Evolutionary conservation across 495 filamentous ascomycete genomes (phyloP).

Genomic region (Neurospora sp.): DNA sequence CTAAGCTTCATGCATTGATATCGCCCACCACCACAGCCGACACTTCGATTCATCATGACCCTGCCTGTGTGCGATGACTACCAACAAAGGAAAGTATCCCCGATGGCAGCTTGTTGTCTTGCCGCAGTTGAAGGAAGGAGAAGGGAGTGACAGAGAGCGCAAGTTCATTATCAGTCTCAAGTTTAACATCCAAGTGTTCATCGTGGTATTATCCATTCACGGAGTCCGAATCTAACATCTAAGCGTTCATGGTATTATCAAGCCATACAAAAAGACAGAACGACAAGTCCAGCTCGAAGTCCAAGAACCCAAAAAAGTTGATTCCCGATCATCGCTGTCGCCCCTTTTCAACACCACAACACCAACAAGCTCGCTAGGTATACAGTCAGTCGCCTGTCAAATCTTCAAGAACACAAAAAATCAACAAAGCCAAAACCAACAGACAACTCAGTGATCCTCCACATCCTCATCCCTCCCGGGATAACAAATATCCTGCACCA

Average conservation of each 20-base stretch:
- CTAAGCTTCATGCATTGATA: neutral
- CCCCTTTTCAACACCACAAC: neutral
- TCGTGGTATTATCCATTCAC: neutral
- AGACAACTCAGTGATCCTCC: conserved; percentile 14
- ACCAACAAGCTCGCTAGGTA: neutral
- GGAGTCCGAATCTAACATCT: neutral
- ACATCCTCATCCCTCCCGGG: conserved; percentile 56
- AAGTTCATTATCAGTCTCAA: neutral
- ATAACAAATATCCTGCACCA: conserved; percentile 46
- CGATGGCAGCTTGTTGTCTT: too few relatives aligned
- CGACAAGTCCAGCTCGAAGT: neutral
- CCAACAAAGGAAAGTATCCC: too few relatives aligned
- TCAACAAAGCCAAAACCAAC: neutral
- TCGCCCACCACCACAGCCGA: neutral
- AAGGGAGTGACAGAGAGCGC: too few relatives aligned
- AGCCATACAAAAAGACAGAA: neutral
- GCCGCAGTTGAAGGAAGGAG: too few relatives aligned
- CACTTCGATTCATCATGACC: neutral
- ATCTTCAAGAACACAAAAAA: neutral
- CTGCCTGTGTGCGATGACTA: too few relatives aligned
- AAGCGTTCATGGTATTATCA: neutral
- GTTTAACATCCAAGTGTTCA: neutral
- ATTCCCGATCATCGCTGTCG: neutral
- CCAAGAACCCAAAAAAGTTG: neutral
- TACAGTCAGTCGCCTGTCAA: neutral